Base-by-base conservation (phyloP, 2,329 filamentous ascomycete genomes). In the Hypocreales sp. region DNA sequence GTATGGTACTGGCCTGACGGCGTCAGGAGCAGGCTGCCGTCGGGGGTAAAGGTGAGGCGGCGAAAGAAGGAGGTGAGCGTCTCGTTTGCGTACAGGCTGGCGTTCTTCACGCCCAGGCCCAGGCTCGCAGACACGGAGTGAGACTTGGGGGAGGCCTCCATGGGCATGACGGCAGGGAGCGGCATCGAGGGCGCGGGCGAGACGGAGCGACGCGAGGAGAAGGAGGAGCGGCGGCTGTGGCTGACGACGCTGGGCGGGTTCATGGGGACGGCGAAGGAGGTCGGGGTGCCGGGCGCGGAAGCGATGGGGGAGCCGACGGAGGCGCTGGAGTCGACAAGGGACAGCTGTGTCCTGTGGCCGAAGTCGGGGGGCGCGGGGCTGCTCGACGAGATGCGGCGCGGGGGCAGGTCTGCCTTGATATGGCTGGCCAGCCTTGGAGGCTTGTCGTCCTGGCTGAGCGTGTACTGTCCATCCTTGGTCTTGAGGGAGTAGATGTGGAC, bases 21-120 rank as follows among this genome's bases (percentile, higher is more conserved):
- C 0, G 90, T 98, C 36, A 98, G 76, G 5, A 98, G 65, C 26
- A 98, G 61, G 47, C 86, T 93, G 15, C 90, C 90, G 46, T 98
- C 92, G 0, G 90, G 87, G 1, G 92, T 84, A 47, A 98, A 98
- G 0, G 87, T 86, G 26, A 98, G 61, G 25, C 90, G 73, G 28
- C 90, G 70, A 58, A 98, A 98, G 57, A 98, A 98, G 0, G 90
- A 95, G 0, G 87, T 94, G 33, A 95, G 69, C 0, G 87, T 94
- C 54, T 98, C 90, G 43, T 94, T 95, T 24, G 84, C 84, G 48
- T 98, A 98, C 24, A 98, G 75, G 40, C 75, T 84, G 22, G 84
- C 75, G 41, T 93, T 94, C 46, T 77, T 82, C 28, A 82, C 68
- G 8, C 77, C 77, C 11, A 77, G 40, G 17, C 68, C 62, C 36